Conservation (phyloP, 2,329 filamentous ascomycete species). For the Fusarium drepaniforme region DNA sequence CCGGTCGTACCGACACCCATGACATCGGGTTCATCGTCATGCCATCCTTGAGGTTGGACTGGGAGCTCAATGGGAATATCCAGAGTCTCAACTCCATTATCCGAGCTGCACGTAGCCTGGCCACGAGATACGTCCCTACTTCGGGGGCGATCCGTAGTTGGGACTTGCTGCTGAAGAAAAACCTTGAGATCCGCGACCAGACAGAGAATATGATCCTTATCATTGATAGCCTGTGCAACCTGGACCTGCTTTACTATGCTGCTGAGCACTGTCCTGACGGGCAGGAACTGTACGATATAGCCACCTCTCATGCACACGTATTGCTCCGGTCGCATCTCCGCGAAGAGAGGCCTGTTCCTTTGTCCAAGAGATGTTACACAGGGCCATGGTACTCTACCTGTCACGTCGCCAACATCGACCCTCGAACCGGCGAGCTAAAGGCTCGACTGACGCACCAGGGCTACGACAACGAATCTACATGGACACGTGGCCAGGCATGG, state of each 20-base stretch:
- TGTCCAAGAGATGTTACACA: slow-evolving; percentile 23
- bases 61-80: slow-evolving; percentile 57
- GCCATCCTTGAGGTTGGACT: slow-evolving; percentile 60
- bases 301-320: slow-evolving; percentile 55
- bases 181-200: slow-evolving; percentile 41
- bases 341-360: slow-evolving; percentile 34
- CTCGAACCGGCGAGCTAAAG: slow-evolving; percentile 11
- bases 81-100: slow-evolving; percentile 54
- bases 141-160: slow-evolving; percentile 62
- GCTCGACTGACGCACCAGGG: slow-evolving; percentile 58
- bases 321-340: slow-evolving; percentile 55
- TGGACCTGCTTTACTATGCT: slow-evolving; percentile 55
- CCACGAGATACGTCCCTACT: slow-evolving; percentile 54
- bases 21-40: slow-evolving; percentile 67
- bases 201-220: slow-evolving; percentile 53
- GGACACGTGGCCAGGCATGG: slow-evolving; percentile 64
- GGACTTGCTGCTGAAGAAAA: slow-evolving; percentile 53
- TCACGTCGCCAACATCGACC: slow-evolving; percentile 60
- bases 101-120: slow-evolving; percentile 57
- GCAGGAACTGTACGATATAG: slow-evolving; percentile 48
- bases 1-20: slow-evolving; percentile 62
- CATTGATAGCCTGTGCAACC: slow-evolving; percentile 58
- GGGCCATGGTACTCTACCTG: slow-evolving; percentile 26
- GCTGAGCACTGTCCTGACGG: slow-evolving; percentile 41
- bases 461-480: slow-evolving; percentile 58